phyloP scores from a whole-genome alignment of 108 stramenopile genomes.

The Cyclotella baltica region DNA sequence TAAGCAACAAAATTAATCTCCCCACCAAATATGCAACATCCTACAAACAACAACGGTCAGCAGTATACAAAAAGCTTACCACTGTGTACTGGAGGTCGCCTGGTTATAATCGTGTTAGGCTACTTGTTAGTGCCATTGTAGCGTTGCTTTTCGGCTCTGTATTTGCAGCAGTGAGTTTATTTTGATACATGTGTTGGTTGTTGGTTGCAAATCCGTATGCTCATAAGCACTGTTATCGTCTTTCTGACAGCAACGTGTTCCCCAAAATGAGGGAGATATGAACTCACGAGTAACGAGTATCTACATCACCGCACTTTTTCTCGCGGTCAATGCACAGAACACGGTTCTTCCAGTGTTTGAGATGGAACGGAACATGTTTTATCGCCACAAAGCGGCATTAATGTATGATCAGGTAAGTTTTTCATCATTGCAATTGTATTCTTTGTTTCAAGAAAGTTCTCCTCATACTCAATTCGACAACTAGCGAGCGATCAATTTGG shows the following conservation, averaged over 20 bases:
- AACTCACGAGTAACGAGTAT: slow-evolving; percentile 66
- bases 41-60: slow-evolving; percentile 31
- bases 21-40: slow-evolving; percentile 57
- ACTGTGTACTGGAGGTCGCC: slow-evolving; percentile 71
- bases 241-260: slow-evolving; percentile 26
- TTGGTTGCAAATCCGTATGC: no score
- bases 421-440: neutral
- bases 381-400: slow-evolving; percentile 73
- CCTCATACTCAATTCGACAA: neutral
- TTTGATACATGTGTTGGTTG: neutral
- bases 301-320: slow-evolving; percentile 65
- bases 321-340: slow-evolving; percentile 65
- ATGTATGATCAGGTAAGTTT: slow-evolving; percentile 59
- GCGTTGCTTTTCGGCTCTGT: slow-evolving; percentile 72
- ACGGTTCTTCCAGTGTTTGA: slow-evolving; percentile 73
- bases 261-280: slow-evolving; percentile 64
- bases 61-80: slow-evolving; percentile 56
- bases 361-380: slow-evolving; percentile 81
- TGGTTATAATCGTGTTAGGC: slow-evolving; percentile 63
- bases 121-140: slow-evolving; percentile 58
- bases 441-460: neutral
- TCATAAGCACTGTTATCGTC: no score
- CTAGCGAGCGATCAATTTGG: slow-evolving; percentile 40
- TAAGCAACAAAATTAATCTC: slow-evolving; percentile 50
- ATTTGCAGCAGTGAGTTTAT: slow-evolving; percentile 36